These are phyloP conservation scores for Chlorokybus atmophyticus DNA, from an alignment of 139 green algal genomes.

Conservation along the genomic window DNA sequence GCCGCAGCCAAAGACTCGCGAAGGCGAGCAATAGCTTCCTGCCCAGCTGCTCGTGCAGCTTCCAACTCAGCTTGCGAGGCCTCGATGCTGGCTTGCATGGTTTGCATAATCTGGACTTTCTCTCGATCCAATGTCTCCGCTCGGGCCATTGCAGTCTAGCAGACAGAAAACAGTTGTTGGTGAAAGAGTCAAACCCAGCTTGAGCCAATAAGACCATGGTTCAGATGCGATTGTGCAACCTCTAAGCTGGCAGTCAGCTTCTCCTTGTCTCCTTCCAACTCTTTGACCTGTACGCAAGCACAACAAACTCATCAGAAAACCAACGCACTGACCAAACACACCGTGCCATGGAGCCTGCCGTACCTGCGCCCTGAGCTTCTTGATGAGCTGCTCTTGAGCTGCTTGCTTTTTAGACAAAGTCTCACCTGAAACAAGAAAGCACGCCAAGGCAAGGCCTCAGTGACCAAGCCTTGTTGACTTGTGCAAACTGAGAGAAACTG, in stretches of 20 bases:
- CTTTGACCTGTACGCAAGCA: slow-evolving; percentile 20
- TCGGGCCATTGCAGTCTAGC: no score
- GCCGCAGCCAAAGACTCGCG: slow-evolving; percentile 11
- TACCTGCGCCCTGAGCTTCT: slow-evolving; percentile 45
- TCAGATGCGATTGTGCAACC: slow-evolving; percentile 18
- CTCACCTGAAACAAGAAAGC: slow-evolving; percentile 21
- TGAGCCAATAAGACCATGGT: neutral
- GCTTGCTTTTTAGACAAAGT: slow-evolving; percentile 32
- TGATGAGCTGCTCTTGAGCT: slow-evolving; percentile 36
- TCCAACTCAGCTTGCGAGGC: no score
- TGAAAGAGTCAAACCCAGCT: neutral
- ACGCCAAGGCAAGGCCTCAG: neutral
- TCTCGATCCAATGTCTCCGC: no score
- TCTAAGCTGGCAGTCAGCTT: slow-evolving; percentile 23
- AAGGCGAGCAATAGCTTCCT: slow-evolving; percentile 3
- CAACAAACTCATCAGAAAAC: neutral
- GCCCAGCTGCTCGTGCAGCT: no score
- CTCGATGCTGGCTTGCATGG: no score
- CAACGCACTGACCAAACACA: neutral
- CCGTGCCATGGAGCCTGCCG: neutral
- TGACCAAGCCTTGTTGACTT: neutral
- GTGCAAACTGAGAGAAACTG: neutral
- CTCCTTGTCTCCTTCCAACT: slow-evolving; percentile 29
- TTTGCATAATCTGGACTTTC: no score
- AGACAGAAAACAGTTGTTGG: no score